Base-by-base conservation (phyloP, 2,329 filamentous ascomycete species). In the Phialophora chinensis region DNA sequence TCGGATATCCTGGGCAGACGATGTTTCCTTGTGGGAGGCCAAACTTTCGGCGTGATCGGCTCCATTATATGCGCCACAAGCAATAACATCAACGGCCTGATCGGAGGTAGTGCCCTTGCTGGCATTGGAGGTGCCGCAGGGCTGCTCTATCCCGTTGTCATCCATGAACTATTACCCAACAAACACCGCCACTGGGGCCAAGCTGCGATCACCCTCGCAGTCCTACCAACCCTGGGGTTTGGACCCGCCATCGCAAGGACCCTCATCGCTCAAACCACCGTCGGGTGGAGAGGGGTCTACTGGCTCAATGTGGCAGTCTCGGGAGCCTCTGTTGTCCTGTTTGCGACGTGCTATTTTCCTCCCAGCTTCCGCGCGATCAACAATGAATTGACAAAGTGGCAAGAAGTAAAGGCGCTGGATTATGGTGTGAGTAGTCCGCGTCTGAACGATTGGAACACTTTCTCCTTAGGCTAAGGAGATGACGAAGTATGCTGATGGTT, bases 241-340 rank as follows among this genome's bases (percentile, higher is more conserved):
- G 83, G 82, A 0, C 80, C 82, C 20, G 74, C 83, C 47, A 82
- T 85, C 62, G 82, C 82, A 1, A 76, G 79, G 17, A 73, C 76
- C 2, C 76, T 84, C 35, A 78, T 82, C 63, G 64, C 76, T 33
- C 76, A 81, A 56, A 84, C 82, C 0, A 72, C 68, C 3, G 71
- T 77, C 4, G 74, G 76, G 25, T 86, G 83, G 83, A 76, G 83
- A 54, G 84, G 82, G 79, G 79, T 75, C 57, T 86, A 82, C 72
- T 85, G 82, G 70, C 71, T 85, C 4, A 81, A 80, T 63, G 80
- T 82, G 67, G 81, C 83, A 57, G 75, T 82, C 63, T 78, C 77
- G 35, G 77, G 75, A 29, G 66, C 81, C 20, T 75, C 79, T 6
- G 71, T 81, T 1, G 71, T 77, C 2, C 75, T 83, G 12, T 84